A percentile compares a stretch with the other conserved stretches of the same genome.
These are phyloP conservation scores for Erodium moschatum DNA, from an alignment of 441 rosid species.

Conservation along the genomic window DNA sequence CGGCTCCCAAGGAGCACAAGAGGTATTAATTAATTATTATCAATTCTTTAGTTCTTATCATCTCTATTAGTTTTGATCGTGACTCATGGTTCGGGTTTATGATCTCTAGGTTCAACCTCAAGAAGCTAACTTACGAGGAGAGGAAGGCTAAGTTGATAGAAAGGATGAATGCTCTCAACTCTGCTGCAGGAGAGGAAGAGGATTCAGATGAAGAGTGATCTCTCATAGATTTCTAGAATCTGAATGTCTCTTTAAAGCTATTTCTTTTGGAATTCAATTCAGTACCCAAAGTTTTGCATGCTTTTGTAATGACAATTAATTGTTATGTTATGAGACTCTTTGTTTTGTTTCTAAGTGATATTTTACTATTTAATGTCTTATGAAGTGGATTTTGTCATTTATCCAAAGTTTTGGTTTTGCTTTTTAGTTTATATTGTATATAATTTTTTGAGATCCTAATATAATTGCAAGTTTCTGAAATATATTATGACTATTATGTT, in stretches of 20 bases:
- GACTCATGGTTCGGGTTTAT: neutral
- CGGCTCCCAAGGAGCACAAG: slow-evolving; percentile 45
- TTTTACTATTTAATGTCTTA: too few species aligned
- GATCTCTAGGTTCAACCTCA: neutral
- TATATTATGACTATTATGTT: too few species aligned
- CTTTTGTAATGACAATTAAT: neutral
- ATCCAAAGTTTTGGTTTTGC: too few species aligned
- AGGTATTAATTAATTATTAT: slow-evolving; percentile 31
- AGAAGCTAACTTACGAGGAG: slow-evolving; percentile 7
- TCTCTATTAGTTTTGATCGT: too few species aligned
- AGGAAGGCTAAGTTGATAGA: slow-evolving; percentile 8
- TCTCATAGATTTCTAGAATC: neutral
- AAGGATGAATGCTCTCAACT: slow-evolving; percentile 7
- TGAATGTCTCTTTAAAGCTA: too few species aligned
- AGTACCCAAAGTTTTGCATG: neutral
- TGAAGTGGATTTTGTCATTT: too few species aligned
- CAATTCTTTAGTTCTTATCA: too few species aligned
- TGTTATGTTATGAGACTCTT: neutral
- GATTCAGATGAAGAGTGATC: slow-evolving; percentile 9
- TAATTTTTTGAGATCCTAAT: too few species aligned
- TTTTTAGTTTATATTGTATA: too few species aligned
- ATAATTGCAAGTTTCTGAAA: too few species aligned
- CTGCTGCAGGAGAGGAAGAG: neutral
- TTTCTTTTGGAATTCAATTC: neutral
- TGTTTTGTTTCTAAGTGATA: too few species aligned